A percentile compares a stretch with the other conserved stretches of the same genome.
phyloP scores from a whole-genome alignment of 2,329 filamentous ascomycete species.

The Pseudocercospora fuligena region DNA sequence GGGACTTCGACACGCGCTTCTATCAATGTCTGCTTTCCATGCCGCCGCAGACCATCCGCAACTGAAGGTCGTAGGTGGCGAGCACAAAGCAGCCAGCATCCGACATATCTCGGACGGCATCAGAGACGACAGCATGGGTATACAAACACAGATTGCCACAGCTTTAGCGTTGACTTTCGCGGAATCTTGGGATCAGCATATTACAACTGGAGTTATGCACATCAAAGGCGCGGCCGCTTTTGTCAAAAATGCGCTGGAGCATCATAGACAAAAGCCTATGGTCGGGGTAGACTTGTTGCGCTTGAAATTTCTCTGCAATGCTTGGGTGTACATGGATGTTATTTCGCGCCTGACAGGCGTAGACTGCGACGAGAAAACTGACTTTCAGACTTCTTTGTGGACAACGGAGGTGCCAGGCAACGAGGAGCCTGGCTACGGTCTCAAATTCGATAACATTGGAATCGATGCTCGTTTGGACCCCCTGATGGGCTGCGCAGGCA shows the following conservation, averaged over 20 bases:
- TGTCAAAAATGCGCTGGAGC: conserved; percentile 62
- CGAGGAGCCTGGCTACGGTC: conserved; percentile 41
- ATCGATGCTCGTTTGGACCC: conserved; percentile 66
- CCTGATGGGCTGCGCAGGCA: conserved; percentile 70
- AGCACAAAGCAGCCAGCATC: conserved; percentile 71
- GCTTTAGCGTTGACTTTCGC: conserved; percentile 71
- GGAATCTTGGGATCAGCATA: conserved; percentile 73
- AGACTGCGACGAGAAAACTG: conserved; percentile 61
- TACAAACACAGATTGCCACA: conserved; percentile 71
- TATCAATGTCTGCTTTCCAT: conserved; percentile 72
- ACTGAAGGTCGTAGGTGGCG: conserved; percentile 66
- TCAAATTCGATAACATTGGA: conserved; percentile 42
- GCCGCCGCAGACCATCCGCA: conserved; percentile 62
- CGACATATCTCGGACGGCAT: conserved; percentile 63
- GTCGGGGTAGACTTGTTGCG: conserved; percentile 56
- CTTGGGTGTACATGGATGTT: conserved; percentile 76
- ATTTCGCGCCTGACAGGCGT: conserved; percentile 69
- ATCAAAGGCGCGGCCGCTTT: conserved; percentile 69
- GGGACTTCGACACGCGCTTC: conserved; percentile 70
- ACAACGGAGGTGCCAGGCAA: conserved; percentile 19
- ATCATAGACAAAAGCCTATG: conserved; percentile 49
- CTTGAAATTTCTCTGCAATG: conserved; percentile 71
- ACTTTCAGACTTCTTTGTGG: conserved; percentile 55
- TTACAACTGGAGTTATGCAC: conserved; percentile 70
- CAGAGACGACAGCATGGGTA: conserved; percentile 61